phyloP scores from a whole-genome alignment of 495 filamentous ascomycete genomes.

The Hypoxylon crocopeplum region DNA sequence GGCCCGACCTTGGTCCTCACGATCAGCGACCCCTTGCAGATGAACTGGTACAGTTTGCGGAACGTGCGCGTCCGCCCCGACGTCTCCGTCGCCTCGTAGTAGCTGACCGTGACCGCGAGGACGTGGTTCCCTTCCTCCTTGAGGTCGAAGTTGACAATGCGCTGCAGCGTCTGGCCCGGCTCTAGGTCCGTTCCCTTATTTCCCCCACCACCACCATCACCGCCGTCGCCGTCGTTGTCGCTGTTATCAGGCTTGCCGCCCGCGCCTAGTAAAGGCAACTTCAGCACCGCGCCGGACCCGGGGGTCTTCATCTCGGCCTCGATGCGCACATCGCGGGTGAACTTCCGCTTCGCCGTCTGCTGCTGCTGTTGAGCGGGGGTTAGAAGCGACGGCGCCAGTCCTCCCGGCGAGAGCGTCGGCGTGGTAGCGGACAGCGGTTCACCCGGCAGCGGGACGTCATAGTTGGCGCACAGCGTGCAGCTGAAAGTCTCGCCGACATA shows the following conservation, averaged over 20 bases:
- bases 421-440: conserved; percentile 16
- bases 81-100: conserved; percentile 72
- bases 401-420: conserved; percentile 1
- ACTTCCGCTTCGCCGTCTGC: conserved; percentile 48
- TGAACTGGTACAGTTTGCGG: conserved; percentile 95
- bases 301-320: conserved; percentile 96
- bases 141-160: conserved; percentile 83
- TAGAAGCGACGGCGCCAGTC: background rate
- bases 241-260: conserved; percentile 4
- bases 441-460: conserved; percentile 64
- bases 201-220: conserved; percentile 5
- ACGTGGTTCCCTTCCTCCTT: conserved; percentile 95
- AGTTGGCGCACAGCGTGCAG: conserved; percentile 93
- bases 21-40: conserved; percentile 85
- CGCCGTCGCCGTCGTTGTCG: conserved; percentile 2
- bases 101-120: conserved; percentile 91
- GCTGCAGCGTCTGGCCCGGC: conserved; percentile 76
- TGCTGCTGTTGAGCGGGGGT: background rate
- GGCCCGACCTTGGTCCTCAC: conserved; percentile 86
- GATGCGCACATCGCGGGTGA: conserved; percentile 77
- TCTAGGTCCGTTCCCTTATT: conserved; percentile 59
- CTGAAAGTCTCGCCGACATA: conserved; percentile 96
- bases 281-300: conserved; percentile 39
- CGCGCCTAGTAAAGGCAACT: conserved; percentile 32
- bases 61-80: conserved; percentile 83